Base-by-base conservation (phyloP, 129 eudicot species). In the Tagetes erecta region DNA sequence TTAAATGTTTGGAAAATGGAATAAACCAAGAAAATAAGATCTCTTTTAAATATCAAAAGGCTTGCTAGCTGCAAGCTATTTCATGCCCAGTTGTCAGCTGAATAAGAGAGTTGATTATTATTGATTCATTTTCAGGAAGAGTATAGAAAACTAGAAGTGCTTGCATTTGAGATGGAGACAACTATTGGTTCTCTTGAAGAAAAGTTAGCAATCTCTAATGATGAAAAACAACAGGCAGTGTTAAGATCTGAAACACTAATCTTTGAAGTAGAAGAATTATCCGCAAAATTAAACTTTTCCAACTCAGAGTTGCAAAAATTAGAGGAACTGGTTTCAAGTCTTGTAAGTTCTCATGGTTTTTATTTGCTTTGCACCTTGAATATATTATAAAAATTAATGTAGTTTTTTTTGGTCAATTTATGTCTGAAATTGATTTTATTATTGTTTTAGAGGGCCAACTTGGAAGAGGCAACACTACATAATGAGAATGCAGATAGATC, bases 111-210 rank as follows among this genome's bases (percentile, higher is more conserved):
- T 64, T 64, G 49, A 64, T 40, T 41, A 11, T 6, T 68, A 74
- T 33, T 68, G 34, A 41, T 72, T 68, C 51, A 36, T 33, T 64
- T 74, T 66, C 65, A 93, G 97, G 96, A 88, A 71, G 97, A 91
- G 56, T 91, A 85, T 77, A 82, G 64, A 78, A 95, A 83, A 64
- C 83, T 91, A 67, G 99, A 95, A 82, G 96, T 95, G 75, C 96
- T 95, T 33, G 96, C 96, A 50, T 95, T 95, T 83, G 97, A 95
- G 80, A 91, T 91, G 97, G 99, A 95, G 78, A 74, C 96, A 47
- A 88, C 97, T 71, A 95, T 95, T 68, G 94, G 88, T 82, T 85
- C 99, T 52, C 66, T 91, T 71, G 97, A 88, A 82, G 97, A 95
- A 40, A 81, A 86, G 68, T 84, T 91, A 72, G 84, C 87, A 57